Evolutionary conservation across 345 rosid species (phyloP).

Genomic region (Brassica incana): DNA sequence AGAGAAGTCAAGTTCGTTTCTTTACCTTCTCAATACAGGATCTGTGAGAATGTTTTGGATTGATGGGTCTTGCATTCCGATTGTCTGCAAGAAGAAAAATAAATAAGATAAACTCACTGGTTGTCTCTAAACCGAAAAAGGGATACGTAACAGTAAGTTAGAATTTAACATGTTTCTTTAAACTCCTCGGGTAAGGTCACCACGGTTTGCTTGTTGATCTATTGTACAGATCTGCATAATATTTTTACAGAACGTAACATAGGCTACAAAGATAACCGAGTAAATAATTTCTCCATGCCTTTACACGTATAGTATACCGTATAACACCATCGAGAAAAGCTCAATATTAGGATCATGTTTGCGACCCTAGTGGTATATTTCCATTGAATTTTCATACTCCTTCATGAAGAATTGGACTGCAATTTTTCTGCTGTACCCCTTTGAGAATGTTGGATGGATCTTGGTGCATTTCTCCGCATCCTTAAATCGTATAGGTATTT

Average conservation of each 20-base stretch:
- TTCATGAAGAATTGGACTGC: slow-evolving; percentile 95
- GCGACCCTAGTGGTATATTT: slow-evolving; percentile 81
- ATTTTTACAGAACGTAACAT: background rate
- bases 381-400: slow-evolving; percentile 88
- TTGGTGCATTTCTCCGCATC: slow-evolving; percentile 96
- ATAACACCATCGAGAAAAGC: slow-evolving; percentile 72
- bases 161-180: too few relatives aligned
- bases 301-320: slow-evolving; percentile 47
- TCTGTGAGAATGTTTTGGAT: slow-evolving; percentile 88
- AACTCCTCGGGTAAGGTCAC: slow-evolving; percentile 73
- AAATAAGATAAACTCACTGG: background rate
- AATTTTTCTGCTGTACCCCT: slow-evolving; percentile 93
- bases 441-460: slow-evolving; percentile 87
- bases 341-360: slow-evolving; percentile 85
- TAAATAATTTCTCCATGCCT: background rate
- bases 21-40: slow-evolving; percentile 92
- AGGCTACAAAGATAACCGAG: background rate
- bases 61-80: too few relatives aligned
- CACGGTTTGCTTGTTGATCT: slow-evolving; percentile 89
- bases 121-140: background rate
- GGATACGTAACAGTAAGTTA: background rate
- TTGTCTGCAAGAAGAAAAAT: background rate
- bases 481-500: slow-evolving; percentile 82
- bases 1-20: too few relatives aligned
- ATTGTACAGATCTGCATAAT: slow-evolving; percentile 68